These are phyloP conservation scores for Begonia fuchsioides DNA, from an alignment of 306 rosid species.

Conservation along the genomic window DNA sequence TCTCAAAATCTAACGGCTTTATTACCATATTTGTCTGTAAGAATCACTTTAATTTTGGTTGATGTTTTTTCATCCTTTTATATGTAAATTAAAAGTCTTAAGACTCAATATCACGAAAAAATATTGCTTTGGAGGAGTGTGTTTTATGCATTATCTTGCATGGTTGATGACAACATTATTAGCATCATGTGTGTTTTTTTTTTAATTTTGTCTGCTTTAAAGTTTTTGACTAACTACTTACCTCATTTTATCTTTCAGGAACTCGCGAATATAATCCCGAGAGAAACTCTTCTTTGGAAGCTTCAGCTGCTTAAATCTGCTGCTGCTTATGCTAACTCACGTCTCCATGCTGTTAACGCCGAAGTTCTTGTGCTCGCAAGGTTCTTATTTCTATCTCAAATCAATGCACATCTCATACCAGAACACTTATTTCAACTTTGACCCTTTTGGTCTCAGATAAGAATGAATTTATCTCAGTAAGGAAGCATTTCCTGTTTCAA, in stretches of 20 bases:
- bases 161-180: no score
- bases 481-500: no score
- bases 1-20: constrained; percentile 46
- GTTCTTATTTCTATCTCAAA: constrained; percentile 20
- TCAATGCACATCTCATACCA: no score
- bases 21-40: constrained; percentile 73
- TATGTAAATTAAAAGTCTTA: no score
- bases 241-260: constrained; percentile 30
- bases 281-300: constrained; percentile 79
- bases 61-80: background rate
- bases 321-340: constrained; percentile 82
- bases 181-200: no score
- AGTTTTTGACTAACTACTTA: background rate
- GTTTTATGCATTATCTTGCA: no score
- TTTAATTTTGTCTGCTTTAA: no score
- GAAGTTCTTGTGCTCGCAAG: constrained; percentile 93
- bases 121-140: no score
- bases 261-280: constrained; percentile 19
- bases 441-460: no score
- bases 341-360: constrained; percentile 86
- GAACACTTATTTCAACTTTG: no score
- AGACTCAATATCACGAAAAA: no score
- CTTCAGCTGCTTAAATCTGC: constrained; percentile 80
- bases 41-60: constrained; percentile 13
- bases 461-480: no score